Percentiles rank a stretch among this genome's conserved stretches.
These are phyloP conservation scores for Chenopodium berlandieri DNA, from an alignment of 148 eudicot species.

Conservation along the genomic window DNA sequence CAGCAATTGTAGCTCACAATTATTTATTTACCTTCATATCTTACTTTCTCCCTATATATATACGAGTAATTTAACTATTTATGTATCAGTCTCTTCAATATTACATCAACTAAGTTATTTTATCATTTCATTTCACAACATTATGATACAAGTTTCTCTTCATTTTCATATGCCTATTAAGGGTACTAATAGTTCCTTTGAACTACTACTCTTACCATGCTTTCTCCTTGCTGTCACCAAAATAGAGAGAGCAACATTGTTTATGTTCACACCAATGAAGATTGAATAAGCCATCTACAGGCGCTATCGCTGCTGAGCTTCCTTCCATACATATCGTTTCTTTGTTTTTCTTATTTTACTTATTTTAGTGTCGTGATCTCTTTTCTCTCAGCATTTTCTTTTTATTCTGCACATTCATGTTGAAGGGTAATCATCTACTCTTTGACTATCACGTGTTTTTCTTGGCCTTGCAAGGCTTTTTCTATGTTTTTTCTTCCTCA, in stretches of 20 bases:
- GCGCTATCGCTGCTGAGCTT: conserved; percentile 51
- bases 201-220: background rate
- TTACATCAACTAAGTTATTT: conserved; percentile 29
- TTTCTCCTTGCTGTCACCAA: background rate
- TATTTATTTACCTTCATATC: conserved; percentile 5
- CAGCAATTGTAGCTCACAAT: conserved; percentile 5
- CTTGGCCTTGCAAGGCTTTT: conserved; percentile 75
- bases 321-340: no score
- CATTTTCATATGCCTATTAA: conserved; percentile 1
- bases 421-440: background rate
- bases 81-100: conserved; percentile 28
- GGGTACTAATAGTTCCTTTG: background rate
- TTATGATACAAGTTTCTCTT: conserved; percentile 3
- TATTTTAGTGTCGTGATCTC: background rate
- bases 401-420: background rate
- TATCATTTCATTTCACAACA: conserved; percentile 41
- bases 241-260: background rate
- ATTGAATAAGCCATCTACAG: conserved; percentile 3
- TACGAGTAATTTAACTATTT: background rate
- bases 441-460: conserved; percentile 23
- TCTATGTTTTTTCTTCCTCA: background rate
- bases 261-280: background rate
- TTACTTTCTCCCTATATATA: conserved; percentile 18
- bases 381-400: background rate
- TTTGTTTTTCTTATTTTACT: background rate